Evolutionary conservation across 352 stramenopile species (phyloP).

Genomic region (Phytopythium litorale): DNA sequence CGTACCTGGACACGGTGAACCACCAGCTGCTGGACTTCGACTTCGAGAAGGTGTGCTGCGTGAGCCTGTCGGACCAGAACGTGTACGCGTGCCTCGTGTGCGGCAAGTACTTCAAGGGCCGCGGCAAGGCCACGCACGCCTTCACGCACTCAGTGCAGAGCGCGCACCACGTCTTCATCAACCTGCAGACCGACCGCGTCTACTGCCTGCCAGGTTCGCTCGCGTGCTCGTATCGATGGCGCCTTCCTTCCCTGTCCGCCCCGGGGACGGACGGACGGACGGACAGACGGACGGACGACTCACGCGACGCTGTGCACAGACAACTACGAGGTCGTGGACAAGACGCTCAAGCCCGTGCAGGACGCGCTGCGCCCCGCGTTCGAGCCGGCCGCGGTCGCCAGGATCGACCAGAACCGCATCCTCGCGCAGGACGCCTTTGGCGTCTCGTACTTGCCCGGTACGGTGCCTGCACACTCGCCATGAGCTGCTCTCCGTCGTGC

Average conservation of each 20-base stretch:
- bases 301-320: conserved; percentile 37
- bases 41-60: conserved; percentile 97
- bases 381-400: conserved; percentile 67
- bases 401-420: conserved; percentile 90
- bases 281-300: background rate
- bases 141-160: conserved; percentile 97
- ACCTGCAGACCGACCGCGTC: conserved; percentile 93
- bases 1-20: conserved; percentile 98
- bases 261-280: too few relatives aligned
- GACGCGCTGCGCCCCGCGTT: conserved; percentile 92
- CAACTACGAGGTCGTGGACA: conserved; percentile 98
- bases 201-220: conserved; percentile 90
- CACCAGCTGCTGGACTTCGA: conserved; percentile 98
- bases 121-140: conserved; percentile 89
- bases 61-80: conserved; percentile 96
- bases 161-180: conserved; percentile 97
- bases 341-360: conserved; percentile 94
- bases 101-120: conserved; percentile 98
- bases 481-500: background rate
- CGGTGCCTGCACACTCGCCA: background rate
- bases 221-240: background rate
- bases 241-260: too few relatives aligned
- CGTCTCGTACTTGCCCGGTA: conserved; percentile 92
- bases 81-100: conserved; percentile 99
- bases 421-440: conserved; percentile 95